phyloP scores from a whole-genome alignment of 495 filamentous ascomycete genomes.

The Aspergillus hancockii region DNA sequence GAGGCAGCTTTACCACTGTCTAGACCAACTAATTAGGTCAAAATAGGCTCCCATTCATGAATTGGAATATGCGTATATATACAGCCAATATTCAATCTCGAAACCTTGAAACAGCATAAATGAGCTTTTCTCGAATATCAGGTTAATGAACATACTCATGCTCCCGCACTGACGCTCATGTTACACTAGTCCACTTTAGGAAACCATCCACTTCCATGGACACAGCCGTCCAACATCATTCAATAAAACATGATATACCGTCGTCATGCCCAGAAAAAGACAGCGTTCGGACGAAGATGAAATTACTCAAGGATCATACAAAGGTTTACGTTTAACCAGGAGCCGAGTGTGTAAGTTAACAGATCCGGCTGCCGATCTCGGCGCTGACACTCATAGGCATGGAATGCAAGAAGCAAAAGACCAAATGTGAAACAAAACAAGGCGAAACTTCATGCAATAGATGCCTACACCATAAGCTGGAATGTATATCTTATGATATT shows the following conservation, averaged over 20 bases:
- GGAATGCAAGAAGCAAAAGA: conserved; percentile 16
- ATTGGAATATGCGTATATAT: too few relatives aligned
- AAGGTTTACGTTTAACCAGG: conserved; percentile 1
- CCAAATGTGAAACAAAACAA: conserved; percentile 11
- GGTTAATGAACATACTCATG: too few relatives aligned
- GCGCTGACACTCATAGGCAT: conserved; percentile 7
- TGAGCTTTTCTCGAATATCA: too few relatives aligned
- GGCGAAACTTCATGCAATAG: conserved; percentile 7
- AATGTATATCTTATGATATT: conserved; percentile 14
- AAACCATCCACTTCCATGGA: not conserved
- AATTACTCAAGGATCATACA: not conserved
- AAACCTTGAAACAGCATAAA: not conserved
- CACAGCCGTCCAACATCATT: not conserved
- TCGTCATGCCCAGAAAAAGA: not conserved
- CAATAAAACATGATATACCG: not conserved
- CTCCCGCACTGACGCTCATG: not conserved
- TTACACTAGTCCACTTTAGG: not conserved
- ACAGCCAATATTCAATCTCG: not conserved
- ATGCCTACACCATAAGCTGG: conserved; percentile 1
- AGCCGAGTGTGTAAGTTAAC: conserved; percentile 2
- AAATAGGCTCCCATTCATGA: too few relatives aligned
- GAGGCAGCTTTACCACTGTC: too few relatives aligned
- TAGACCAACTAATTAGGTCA: too few relatives aligned
- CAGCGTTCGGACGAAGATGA: not conserved
- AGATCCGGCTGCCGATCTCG: not conserved